Conservation (phyloP, 1,284 basidiomycete species). For the Dichomitus squalens region DNA sequence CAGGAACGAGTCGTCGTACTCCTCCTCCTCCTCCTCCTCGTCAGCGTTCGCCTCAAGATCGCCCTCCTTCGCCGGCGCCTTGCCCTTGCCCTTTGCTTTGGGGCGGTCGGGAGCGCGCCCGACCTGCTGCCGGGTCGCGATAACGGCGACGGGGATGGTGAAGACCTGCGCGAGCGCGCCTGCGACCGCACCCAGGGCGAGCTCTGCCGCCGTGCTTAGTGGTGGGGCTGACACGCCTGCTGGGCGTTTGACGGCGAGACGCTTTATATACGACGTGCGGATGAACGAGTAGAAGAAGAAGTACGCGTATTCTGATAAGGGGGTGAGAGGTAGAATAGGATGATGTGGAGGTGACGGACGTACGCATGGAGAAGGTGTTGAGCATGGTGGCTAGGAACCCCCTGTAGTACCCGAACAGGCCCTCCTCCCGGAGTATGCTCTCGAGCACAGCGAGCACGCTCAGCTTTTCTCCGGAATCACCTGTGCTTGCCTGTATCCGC, state of each 20-base stretch:
- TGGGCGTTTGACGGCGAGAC: slow-evolving; percentile 58
- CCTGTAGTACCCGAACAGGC: slow-evolving; percentile 82
- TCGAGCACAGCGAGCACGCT: slow-evolving; percentile 69
- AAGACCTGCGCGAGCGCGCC: slow-evolving; percentile 97
- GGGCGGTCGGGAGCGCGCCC: slow-evolving; percentile 44
- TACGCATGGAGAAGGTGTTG: slow-evolving; percentile 96
- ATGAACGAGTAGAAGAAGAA: slow-evolving; percentile 99
- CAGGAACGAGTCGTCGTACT: slow-evolving; percentile 69
- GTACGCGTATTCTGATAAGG: slow-evolving; percentile 88
- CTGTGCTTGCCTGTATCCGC: slow-evolving; percentile 79
- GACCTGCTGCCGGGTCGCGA: slow-evolving; percentile 97
- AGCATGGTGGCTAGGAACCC: slow-evolving; percentile 99
- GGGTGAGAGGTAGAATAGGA: background rate
- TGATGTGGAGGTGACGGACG: slow-evolving; percentile 39
- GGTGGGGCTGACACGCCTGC: slow-evolving; percentile 57
- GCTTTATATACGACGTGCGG: slow-evolving; percentile 78
- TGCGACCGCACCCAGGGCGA: slow-evolving; percentile 88
- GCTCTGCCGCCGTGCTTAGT: slow-evolving; percentile 81
- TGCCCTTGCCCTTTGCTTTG: slow-evolving; percentile 12
- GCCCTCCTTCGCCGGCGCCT: slow-evolving; percentile 14
- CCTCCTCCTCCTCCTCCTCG: slow-evolving; percentile 28
- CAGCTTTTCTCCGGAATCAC: slow-evolving; percentile 52
- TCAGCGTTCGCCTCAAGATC: slow-evolving; percentile 16
- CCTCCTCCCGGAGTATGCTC: slow-evolving; percentile 79
- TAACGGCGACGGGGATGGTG: slow-evolving; percentile 97